These are phyloP conservation scores for Penicillium sp. DNA, from an alignment of 2,329 filamentous ascomycete genomes.

Conservation along the genomic window DNA sequence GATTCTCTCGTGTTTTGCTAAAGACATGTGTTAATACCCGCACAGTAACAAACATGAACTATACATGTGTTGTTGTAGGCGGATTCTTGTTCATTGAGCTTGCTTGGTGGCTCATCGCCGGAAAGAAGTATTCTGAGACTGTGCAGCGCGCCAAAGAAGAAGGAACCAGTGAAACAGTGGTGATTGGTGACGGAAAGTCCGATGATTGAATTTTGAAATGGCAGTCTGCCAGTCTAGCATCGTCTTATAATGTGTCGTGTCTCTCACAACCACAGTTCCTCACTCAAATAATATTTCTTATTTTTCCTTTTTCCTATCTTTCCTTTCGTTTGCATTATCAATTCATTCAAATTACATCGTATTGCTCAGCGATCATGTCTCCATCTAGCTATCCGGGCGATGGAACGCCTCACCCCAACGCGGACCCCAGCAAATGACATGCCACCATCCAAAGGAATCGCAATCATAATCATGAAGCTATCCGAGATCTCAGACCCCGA, in stretches of 20 bases:
- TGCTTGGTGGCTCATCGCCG: conserved; percentile 46
- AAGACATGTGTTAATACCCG: neutral
- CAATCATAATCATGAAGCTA: neutral
- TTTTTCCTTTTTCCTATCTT: neutral
- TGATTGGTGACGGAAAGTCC: neutral
- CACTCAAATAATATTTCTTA: no score
- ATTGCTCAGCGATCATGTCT: neutral
- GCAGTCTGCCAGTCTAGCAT: neutral
- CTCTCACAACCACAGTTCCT: neutral
- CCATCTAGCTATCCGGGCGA: no score
- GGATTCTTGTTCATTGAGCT: conserved; percentile 40
- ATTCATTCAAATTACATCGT: neutral
- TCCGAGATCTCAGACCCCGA: neutral
- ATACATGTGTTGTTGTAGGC: conserved; percentile 50
- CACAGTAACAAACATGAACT: conserved; percentile 47
- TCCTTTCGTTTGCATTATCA: neutral
- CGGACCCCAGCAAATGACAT: neutral
- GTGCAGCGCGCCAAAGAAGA: conserved; percentile 56
- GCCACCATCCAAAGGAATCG: neutral
- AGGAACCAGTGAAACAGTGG: conserved; percentile 21
- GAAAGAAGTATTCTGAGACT: conserved; percentile 38
- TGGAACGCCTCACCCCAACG: neutral
- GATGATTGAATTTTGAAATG: neutral
- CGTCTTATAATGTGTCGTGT: neutral
- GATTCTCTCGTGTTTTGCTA: no score